phyloP scores from a whole-genome alignment of 768 basidiomycete genomes.

The Trametes coccinea region DNA sequence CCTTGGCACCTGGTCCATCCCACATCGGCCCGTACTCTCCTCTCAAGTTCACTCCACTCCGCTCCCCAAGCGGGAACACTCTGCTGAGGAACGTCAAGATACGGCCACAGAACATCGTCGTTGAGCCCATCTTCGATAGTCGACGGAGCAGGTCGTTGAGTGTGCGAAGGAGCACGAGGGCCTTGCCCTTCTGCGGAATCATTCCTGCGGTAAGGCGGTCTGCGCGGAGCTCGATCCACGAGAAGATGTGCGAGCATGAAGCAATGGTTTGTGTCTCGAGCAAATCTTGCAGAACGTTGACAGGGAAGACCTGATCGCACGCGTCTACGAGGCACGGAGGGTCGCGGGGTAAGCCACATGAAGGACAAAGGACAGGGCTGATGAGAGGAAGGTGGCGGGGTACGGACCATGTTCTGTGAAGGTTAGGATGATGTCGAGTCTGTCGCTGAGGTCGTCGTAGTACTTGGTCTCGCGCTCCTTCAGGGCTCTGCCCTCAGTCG shows the following conservation, averaged over 20 bases:
- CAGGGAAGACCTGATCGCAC: constrained; percentile 75
- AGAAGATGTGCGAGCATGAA: constrained; percentile 85
- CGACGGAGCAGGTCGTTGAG: constrained; percentile 86
- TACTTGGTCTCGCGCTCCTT: constrained; percentile 54
- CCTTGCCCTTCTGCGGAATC: constrained; percentile 87
- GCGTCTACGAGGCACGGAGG: constrained; percentile 50
- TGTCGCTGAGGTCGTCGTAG: constrained; percentile 58
- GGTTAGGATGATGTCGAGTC: constrained; percentile 71
- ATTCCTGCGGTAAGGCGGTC: constrained; percentile 71
- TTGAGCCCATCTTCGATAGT: constrained; percentile 82
- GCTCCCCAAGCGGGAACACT: constrained; percentile 84
- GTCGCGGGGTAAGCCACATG: constrained; percentile 1
- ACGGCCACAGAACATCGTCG: constrained; percentile 85
- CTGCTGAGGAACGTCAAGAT: constrained; percentile 85
- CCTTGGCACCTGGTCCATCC: constrained; percentile 56
- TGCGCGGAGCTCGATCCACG: constrained; percentile 80
- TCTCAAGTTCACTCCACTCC: constrained; percentile 88
- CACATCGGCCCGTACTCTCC: constrained; percentile 83
- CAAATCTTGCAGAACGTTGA: constrained; percentile 75
- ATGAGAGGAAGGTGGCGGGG: background rate
- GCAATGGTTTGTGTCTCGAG: constrained; percentile 83
- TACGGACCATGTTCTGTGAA: constrained; percentile 75
- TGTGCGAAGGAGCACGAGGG: constrained; percentile 78
- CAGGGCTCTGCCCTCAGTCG: constrained; percentile 66
- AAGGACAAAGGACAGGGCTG: background rate